Conservation (phyloP, 768 basidiomycete species). For the Lactifluus volemus region DNA sequence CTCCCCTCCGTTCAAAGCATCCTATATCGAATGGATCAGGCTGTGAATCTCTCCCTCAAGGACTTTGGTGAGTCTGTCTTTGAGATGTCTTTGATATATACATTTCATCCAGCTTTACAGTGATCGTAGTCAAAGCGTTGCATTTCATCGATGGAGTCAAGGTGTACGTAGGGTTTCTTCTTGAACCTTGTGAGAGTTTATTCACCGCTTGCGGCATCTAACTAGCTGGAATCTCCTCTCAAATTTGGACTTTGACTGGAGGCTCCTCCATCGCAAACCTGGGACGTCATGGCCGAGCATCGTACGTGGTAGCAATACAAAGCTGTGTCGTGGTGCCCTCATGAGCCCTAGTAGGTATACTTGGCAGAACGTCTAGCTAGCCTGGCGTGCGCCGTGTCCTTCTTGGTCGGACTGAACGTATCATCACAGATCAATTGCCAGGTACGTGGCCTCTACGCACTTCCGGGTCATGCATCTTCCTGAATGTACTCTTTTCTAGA, state of each 20-base stretch:
- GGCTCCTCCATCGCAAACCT: neutral
- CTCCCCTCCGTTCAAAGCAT: neutral
- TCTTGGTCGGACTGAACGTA: neutral
- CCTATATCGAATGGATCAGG: neutral
- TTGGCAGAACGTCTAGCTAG: slow-evolving; percentile 1
- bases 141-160: slow-evolving; percentile 10
- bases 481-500: neutral
- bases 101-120: neutral
- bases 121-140: slow-evolving; percentile 6
- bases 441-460: neutral
- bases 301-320: neutral
- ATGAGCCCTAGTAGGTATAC: neutral
- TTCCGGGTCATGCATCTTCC: neutral
- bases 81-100: no score
- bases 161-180: neutral
- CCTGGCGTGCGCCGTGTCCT: slow-evolving; percentile 6
- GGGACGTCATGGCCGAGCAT: neutral
- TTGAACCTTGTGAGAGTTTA: neutral
- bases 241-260: slow-evolving; percentile 15
- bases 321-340: neutral
- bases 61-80: neutral
- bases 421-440: slow-evolving; percentile 3
- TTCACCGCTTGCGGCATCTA: neutral
- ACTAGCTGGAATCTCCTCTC: slow-evolving; percentile 1
- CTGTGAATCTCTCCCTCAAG: neutral